Evolutionary conservation across 108 stramenopile species (phyloP).

Genomic region (Cyclotella choctawhatcheeana): DNA sequence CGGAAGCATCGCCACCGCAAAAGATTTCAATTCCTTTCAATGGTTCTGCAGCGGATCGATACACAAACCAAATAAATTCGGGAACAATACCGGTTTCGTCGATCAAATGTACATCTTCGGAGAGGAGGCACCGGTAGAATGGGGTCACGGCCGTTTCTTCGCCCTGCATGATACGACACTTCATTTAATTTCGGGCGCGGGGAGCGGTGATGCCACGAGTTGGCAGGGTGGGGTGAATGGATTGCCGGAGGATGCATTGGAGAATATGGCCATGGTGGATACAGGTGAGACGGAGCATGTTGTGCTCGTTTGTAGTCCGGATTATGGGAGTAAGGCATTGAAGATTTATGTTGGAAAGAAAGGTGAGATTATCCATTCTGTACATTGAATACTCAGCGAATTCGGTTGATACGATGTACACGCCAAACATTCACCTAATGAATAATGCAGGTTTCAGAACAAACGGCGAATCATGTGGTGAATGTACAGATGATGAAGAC

Average conservation of each 20-base stretch:
- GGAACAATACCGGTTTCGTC: slow-evolving; percentile 27
- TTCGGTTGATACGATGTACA: not conserved
- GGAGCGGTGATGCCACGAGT: slow-evolving; percentile 16
- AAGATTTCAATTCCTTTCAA: slow-evolving; percentile 7
- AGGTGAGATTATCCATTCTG: slow-evolving; percentile 1
- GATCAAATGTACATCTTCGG: slow-evolving; percentile 41
- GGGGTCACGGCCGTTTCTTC: slow-evolving; percentile 21
- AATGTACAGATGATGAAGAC: slow-evolving; percentile 9
- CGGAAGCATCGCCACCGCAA: not conserved
- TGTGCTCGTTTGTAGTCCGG: slow-evolving; percentile 28
- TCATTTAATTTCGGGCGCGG: slow-evolving; percentile 15
- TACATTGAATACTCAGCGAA: no score
- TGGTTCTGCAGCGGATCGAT: slow-evolving; percentile 38
- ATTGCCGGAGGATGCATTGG: slow-evolving; percentile 36
- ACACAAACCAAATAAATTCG: slow-evolving; percentile 27
- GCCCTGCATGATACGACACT: slow-evolving; percentile 22
- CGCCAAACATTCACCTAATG: no score
- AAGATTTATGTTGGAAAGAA: slow-evolving; percentile 44
- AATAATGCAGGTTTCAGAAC: not conserved
- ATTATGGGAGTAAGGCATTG: slow-evolving; percentile 25
- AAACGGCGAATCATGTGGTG: slow-evolving; percentile 23
- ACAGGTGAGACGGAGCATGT: slow-evolving; percentile 38
- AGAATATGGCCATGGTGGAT: slow-evolving; percentile 39
- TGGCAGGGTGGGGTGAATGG: slow-evolving; percentile 28
- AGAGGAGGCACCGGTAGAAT: slow-evolving; percentile 14